phyloP scores from a whole-genome alignment of 2,329 filamentous ascomycete genomes.

The Botrytis cinerea region DNA sequence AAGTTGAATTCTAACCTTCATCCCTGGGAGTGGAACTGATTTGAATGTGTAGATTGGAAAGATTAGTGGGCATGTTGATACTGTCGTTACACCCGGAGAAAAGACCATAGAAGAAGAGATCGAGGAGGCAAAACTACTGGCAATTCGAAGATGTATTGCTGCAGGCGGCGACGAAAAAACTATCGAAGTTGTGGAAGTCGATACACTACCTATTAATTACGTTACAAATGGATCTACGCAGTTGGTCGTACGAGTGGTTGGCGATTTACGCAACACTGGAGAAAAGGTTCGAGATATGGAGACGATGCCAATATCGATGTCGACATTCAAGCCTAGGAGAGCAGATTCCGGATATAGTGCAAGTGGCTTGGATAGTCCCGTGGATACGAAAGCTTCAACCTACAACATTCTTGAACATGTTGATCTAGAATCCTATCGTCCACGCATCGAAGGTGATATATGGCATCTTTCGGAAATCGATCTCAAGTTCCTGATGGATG shows the following conservation, averaged over 20 bases:
- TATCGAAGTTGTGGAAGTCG: constrained; percentile 39
- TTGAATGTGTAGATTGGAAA: constrained; percentile 36
- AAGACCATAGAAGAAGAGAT: constrained; percentile 36
- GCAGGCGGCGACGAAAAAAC: constrained; percentile 37
- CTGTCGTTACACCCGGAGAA: constrained; percentile 34
- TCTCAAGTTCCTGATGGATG: constrained; percentile 56
- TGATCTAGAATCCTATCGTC: constrained; percentile 42
- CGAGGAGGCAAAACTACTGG: constrained; percentile 33
- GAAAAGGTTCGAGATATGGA: constrained; percentile 27
- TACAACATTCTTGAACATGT: constrained; percentile 34
- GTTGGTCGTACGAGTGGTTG: constrained; percentile 38
- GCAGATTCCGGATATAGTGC: constrained; percentile 16
- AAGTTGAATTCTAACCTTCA: constrained; percentile 40
- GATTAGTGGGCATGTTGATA: constrained; percentile 38
- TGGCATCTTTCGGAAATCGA: constrained; percentile 62
- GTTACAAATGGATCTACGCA: constrained; percentile 38
- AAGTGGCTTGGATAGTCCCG: constrained; percentile 7
- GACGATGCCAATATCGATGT: neutral
- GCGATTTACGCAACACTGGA: constrained; percentile 33
- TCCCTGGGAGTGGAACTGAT: neutral
- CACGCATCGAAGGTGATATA: constrained; percentile 51
- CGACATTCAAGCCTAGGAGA: constrained; percentile 13
- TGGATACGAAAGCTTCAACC: constrained; percentile 33
- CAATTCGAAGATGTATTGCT: constrained; percentile 35
- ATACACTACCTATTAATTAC: constrained; percentile 39